Base-by-base conservation (phyloP, 805 yeast genomes). In the Kregervanrija delftensis region DNA sequence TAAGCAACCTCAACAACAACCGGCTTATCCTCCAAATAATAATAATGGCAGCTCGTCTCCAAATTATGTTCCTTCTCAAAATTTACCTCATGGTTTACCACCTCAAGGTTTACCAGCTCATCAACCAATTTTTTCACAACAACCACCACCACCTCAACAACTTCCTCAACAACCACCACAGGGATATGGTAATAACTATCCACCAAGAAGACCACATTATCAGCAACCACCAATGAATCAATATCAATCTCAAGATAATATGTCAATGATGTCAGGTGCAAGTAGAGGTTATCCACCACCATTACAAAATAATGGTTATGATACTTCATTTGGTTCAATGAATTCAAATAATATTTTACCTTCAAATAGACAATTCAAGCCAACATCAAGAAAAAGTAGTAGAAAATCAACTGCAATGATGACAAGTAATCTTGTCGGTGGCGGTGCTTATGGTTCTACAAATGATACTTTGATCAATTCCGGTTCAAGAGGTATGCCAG, bases 331-430 rank as follows among this genome's bases (percentile, higher is more conserved):
- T 35, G 36, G 41, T 30, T 43, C 48, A 16, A 41, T 49, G 43
- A 41, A 30, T 30, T 35, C 12, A 16, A 40, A 17, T 32, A 45
- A 17, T 28, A 9, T 15, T 16, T 13, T 12, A 15, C n/a, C n/a
- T 15, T 40, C 43, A 32, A 44, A 41, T 34, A 53, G 64, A 39
- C 63, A 56, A 14, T 66, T 65, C 46, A 65, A 64, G 45, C 68
- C 71, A 33, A 67, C 76, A n/a, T 65, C 71, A 4, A 61, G 76
- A 51, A 72, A 72, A 57, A 68, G 68, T 46, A 50, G 51, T 41
- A 62, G 77, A 49, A 69, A 67, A 48, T 69, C 74, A 1, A 58
- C 68, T 2, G 50, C 59, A 4, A 54, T 64, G 49, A 59, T 69
- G 36, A 46, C 54, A 6, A 57, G 54, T 22, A 48, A 52, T 11